Evolutionary conservation across 2,329 filamentous ascomycete genomes (phyloP), one percentile per base, ranked within the genome.

Genomic region (Fusarium solani-melongenae): DNA sequence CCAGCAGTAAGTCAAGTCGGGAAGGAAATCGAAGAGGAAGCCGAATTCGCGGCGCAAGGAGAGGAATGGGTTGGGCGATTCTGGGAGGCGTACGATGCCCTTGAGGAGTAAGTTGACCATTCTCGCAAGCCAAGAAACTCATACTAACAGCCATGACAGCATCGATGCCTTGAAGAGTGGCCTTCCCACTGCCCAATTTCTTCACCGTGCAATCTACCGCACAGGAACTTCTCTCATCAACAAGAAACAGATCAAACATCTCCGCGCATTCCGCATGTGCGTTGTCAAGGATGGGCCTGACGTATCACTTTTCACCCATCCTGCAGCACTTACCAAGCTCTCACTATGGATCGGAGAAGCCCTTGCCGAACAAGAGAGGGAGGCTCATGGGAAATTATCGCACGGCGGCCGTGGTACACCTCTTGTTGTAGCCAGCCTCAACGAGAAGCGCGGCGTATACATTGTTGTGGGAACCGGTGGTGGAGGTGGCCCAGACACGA

Each of bases 271-370:
- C 82, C 93, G 96, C 58, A 95, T 99, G 88, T 97, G 94, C 36
- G 93, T 98, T 5, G 95, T 99, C 76, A 98, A 97, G 80, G 96
- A 98, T 79, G 95, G 96, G 0, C 94, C 95, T 1, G 96, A 98
- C 77, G 93, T 97, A 0, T 85, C 89, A n/a, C 88, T 98, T 12
- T 99, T 99, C 83, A 95, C 92, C 1, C 96, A 98, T 79, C 95
- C 96, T 0, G 94, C 95, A 7, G 96, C 96, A 2, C 85, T 99
- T 27, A 97, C 95, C 3, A 98, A 98, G 82, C 88, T 99, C 15
- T 95, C 96, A 0, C 87, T 98, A 4, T 99, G 96, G 96, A 90
- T 99, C 46, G 94, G 93, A 53, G 96, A 98, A 83, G 96, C 96
- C 0, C 92, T 98, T 51, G 90, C 92, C 2, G 95, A 98, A 74